A percentile compares a stretch with the other conserved stretches of the same genome.
These are phyloP conservation scores for Neohortaea acidophila DNA, from an alignment of 495 filamentous ascomycete genomes.

Conservation along the genomic window DNA sequence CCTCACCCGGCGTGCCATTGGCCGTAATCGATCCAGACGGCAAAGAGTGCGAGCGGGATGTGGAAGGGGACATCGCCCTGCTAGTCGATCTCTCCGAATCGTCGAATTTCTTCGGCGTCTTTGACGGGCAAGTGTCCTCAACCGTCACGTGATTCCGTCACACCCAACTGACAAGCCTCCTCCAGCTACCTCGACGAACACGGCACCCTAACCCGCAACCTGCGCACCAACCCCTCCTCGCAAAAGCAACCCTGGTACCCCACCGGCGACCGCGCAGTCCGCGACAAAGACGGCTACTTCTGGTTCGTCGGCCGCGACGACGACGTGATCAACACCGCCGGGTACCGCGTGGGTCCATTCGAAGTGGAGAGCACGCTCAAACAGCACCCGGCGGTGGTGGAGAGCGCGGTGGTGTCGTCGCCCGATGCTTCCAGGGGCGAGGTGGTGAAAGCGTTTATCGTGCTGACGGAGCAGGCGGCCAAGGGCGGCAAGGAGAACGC, in stretches of 20 bases:
- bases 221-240: neutral
- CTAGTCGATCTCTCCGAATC: conserved; percentile 4
- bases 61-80: conserved; percentile 17
- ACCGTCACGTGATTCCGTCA: too few species aligned
- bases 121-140: too few species aligned
- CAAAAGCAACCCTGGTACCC: conserved; percentile 7
- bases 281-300: conserved; percentile 18
- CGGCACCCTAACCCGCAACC: conserved; percentile 4
- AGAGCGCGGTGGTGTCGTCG: conserved; percentile 15
- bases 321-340: conserved; percentile 17
- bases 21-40: conserved; percentile 11
- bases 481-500: neutral
- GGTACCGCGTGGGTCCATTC: conserved; percentile 18
- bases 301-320: conserved; percentile 19
- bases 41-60: neutral
- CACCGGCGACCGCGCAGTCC: conserved; percentile 14
- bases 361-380: conserved; percentile 19
- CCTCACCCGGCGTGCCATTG: conserved; percentile 14
- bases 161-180: too few species aligned
- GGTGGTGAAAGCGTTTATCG: conserved; percentile 18
- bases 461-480: conserved; percentile 6
- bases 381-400: conserved; percentile 15
- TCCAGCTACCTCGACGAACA: conserved; percentile 14
- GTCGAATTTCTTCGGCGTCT: conserved; percentile 13
- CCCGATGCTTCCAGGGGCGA: conserved; percentile 14